Base-by-base conservation (phyloP, 108 stramenopile species). In the Heterococcus sp. region DNA sequence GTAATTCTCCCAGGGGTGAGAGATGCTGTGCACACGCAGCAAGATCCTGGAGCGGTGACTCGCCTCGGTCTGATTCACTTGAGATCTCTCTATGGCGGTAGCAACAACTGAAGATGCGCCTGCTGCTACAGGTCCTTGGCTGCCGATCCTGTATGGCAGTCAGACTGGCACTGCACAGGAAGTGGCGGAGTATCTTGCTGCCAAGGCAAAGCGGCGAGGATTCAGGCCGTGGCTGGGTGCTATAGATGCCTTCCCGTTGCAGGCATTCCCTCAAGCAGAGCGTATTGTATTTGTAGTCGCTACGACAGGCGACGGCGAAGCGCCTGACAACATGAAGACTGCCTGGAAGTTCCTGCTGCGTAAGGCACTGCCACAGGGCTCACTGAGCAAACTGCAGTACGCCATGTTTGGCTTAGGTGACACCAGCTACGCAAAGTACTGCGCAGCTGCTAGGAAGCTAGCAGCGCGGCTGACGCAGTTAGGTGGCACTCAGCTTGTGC, bases 291-390 rank as follows among this genome's bases (percentile, higher is more conserved):
- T 80, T 40, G 36, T 86, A 2, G 76, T 84, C 3, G 81, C 78
- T 78, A 86, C 85, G 37, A 86, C 85, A 5, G 85, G 85, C 14
- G 84, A 86, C 34, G 85, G 85, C 1, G 85, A 86, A 26, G 83
- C 78, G 2, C 85, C 85, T 29, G 75, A 32, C 73, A 86, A 84
- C 65, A 85, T 85, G 85, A 72, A 37, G 2, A 75, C 40, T 28
- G 84, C 75, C 33, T 86, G 85, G 85, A 39, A 78, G 27, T 86
- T 85, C 69, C 67, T 86, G 33, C 72, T 85, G 37, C 80, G 84
- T 26, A 39, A 74, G 78, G 75, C 79, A 28, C 66, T 86, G 71
- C 85, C 78, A 2, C 29, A 1, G 63, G 78, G 74, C 65, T 84
- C 78, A 8, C 74, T 86, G 35, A 27, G 30, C 27, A 28, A 32